Evolutionary conservation across 73 alveolate genomes (phyloP), one percentile per base, ranked within the genome.

Genomic region (Diophrys appendiculata): DNA sequence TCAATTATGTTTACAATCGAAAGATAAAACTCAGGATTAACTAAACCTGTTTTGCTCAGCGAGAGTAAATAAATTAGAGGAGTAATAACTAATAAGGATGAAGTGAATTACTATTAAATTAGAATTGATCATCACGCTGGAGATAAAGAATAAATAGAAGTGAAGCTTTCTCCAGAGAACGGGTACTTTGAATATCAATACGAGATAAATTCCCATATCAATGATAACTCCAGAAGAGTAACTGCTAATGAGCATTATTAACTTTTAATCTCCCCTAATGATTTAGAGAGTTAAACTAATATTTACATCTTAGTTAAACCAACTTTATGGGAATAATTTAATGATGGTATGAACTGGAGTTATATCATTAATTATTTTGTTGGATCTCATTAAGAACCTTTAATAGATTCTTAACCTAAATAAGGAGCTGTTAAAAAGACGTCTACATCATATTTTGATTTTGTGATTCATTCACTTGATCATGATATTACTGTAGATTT

Each of bases 1-100:
- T 25, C 75, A 26, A 29, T 84, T 26, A 76, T 72, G n/a, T 82
- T 70, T 43, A 29, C 60, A n/a, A 52, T 69, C 28, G 84, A 77
- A 22, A 32, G 73, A 24, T 55, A 76, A 34, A 86, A 35, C 0
- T 71, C 68, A 34, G 60, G 23, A 18, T 14, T 1, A 5, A 33
- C 73, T 29, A 70, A 31, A 70, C 78, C 78, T 2, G 65, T 70
- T 1, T 28, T 31, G 43, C 35, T 79, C 3, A 26, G 25, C 26
- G 33, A 56, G 25, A 74, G 75, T 11, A 69, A 79, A 52, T 53
- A 60, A 1, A 34, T 30, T 1, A 5, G 25, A 70, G 78, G 78
- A 33, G 78, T 70, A 1, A 25, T 70, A 2, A 29, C 29, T 22
- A 22, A 33, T 1, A 33, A 70, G 34, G 25, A 34, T 31, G 78